Percentiles rank a stretch among this genome's conserved stretches.
phyloP scores from a whole-genome alignment of 805 yeast species.

The Candida namnaoensis region DNA sequence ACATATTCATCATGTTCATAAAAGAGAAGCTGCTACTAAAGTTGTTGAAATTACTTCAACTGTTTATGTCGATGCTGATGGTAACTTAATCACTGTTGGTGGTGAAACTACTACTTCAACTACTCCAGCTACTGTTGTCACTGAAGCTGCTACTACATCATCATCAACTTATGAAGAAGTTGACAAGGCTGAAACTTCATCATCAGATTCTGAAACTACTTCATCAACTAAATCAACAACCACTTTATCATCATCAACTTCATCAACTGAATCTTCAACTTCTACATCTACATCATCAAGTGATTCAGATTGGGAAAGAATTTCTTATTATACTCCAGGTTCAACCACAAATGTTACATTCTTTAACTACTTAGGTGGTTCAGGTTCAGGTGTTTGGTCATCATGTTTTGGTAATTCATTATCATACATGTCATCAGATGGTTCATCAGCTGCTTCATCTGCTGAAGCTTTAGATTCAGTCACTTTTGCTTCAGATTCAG shows the following conservation, averaged over 20 bases:
- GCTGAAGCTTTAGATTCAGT: constrained; percentile 64
- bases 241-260: constrained; percentile 19
- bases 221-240: constrained; percentile 11
- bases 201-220: constrained; percentile 8
- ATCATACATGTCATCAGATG: constrained; percentile 75
- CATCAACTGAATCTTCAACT: constrained; percentile 20
- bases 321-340: constrained; percentile 69
- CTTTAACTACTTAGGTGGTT: constrained; percentile 84
- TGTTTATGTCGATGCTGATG: constrained; percentile 57
- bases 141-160: constrained; percentile 17
- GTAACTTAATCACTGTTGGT: constrained; percentile 24
- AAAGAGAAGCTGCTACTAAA: constrained; percentile 54
- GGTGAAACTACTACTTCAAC: constrained; percentile 12
- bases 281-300: constrained; percentile 28
- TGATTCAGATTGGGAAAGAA: constrained; percentile 63
- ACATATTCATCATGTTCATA: constrained; percentile 41
- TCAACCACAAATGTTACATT: constrained; percentile 65
- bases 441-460: constrained; percentile 60
- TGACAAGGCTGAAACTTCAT: constrained; percentile 5
- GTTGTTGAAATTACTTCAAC: constrained; percentile 72
- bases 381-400: constrained; percentile 87
- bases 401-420: constrained; percentile 85
- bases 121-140: constrained; percentile 16
- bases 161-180: constrained; percentile 17
- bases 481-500: constrained; percentile 63